phyloP scores from a whole-genome alignment of 2,329 filamentous ascomycete species.

The Hirsutella rhossiliensis region DNA sequence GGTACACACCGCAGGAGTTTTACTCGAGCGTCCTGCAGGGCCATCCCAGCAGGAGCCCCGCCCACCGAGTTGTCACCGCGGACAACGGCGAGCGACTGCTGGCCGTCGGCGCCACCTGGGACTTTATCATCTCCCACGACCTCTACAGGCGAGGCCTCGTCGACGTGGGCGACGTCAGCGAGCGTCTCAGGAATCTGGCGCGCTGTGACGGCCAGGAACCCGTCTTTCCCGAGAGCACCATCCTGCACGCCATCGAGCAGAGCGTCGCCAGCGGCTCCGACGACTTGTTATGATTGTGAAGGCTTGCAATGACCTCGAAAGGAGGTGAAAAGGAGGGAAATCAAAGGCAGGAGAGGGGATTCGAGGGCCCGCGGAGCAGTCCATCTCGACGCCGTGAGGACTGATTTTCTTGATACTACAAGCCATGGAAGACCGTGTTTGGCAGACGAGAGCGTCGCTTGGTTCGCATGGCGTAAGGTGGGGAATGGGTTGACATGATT shows the following conservation, averaged over 20 bases:
- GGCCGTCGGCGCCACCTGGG: slow-evolving; percentile 74
- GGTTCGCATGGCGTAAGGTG: too few relatives aligned
- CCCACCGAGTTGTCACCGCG: slow-evolving; percentile 56
- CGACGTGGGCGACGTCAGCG: slow-evolving; percentile 71
- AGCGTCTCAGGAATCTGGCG: slow-evolving; percentile 61
- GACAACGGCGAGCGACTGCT: slow-evolving; percentile 58
- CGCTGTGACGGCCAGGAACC: slow-evolving; percentile 81
- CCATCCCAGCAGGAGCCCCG: slow-evolving; percentile 50
- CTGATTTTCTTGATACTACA: too few relatives aligned
- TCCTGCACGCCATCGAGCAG: slow-evolving; percentile 63
- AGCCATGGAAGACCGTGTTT: too few relatives aligned
- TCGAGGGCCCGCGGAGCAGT: not conserved
- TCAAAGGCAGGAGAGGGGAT: not conserved
- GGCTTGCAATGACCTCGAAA: not conserved
- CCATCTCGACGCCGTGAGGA: too few relatives aligned
- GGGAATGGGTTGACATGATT: too few relatives aligned
- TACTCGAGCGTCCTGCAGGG: slow-evolving; percentile 50
- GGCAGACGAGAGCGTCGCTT: too few relatives aligned
- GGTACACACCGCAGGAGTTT: slow-evolving; percentile 61
- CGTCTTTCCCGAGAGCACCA: slow-evolving; percentile 69
- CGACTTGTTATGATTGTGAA: slow-evolving; percentile 41
- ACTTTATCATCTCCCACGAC: slow-evolving; percentile 72
- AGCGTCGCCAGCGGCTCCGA: slow-evolving; percentile 69
- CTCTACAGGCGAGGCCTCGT: slow-evolving; percentile 66
- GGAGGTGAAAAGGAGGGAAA: not conserved